phyloP scores from a whole-genome alignment of 73 alveolate genomes.

The Paraurostyla sp. region DNA sequence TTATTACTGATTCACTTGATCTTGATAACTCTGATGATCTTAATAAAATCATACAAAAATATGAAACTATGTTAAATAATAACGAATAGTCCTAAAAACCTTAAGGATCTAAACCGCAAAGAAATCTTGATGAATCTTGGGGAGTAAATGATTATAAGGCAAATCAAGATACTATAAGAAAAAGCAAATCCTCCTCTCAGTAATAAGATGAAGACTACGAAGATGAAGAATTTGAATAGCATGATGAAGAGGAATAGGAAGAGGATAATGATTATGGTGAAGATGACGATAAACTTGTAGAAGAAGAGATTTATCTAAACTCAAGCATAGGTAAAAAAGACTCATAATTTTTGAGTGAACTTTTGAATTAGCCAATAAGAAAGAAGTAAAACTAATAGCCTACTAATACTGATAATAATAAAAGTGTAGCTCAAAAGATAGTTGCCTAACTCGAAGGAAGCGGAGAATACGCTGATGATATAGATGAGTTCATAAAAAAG shows the following conservation, averaged over 20 bases:
- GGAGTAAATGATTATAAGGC: background rate
- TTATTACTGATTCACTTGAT: constrained; percentile 50
- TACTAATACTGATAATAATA: no score
- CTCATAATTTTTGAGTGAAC: constrained; percentile 20
- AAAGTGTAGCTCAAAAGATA: constrained; percentile 5
- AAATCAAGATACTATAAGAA: background rate
- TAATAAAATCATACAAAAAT: constrained; percentile 50
- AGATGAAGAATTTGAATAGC: constrained; percentile 53
- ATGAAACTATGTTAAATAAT: constrained; percentile 16
- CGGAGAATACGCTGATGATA: constrained; percentile 52
- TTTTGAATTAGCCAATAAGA: constrained; percentile 15
- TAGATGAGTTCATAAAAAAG: constrained; percentile 60
- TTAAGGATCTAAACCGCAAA: background rate
- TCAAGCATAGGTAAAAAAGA: constrained; percentile 42
- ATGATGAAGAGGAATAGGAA: constrained; percentile 22
- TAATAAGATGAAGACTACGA: constrained; percentile 21
- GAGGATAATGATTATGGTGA: background rate
- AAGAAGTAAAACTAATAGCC: background rate
- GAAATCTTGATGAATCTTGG: constrained; percentile 51
- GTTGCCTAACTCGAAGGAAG: constrained; percentile 46
- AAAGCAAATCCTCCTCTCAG: no score
- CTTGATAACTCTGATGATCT: constrained; percentile 66
- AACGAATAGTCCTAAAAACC: background rate
- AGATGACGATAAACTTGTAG: constrained; percentile 46
- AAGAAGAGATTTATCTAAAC: constrained; percentile 40